phyloP scores from a whole-genome alignment of 805 yeast species.

The Hanseniaspora lachancei region DNA sequence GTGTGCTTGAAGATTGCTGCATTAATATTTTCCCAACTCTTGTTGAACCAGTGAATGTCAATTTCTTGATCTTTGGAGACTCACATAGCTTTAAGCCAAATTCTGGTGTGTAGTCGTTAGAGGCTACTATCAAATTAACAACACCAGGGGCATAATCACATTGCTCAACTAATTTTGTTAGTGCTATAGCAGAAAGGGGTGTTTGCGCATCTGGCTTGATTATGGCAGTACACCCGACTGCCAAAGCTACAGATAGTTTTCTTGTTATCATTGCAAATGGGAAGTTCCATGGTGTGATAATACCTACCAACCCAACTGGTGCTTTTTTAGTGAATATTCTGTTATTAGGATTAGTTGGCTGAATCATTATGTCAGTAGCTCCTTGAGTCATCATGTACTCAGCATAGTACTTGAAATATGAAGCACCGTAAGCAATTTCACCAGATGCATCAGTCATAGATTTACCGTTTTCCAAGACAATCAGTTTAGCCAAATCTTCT shows the following conservation, averaged over 20 bases:
- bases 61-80: slow-evolving; percentile 37
- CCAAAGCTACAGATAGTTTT: slow-evolving; percentile 51
- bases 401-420: slow-evolving; percentile 81
- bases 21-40: slow-evolving; percentile 47
- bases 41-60: slow-evolving; percentile 56
- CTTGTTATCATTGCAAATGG: slow-evolving; percentile 57
- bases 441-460: slow-evolving; percentile 41
- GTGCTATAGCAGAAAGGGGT: slow-evolving; percentile 46
- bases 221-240: slow-evolving; percentile 52
- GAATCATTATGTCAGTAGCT: slow-evolving; percentile 25
- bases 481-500: slow-evolving; percentile 44
- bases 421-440: slow-evolving; percentile 47
- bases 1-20: slow-evolving; percentile 42
- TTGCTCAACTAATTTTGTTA: slow-evolving; percentile 40
- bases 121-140: slow-evolving; percentile 36
- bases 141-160: slow-evolving; percentile 53
- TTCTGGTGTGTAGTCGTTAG: slow-evolving; percentile 39
- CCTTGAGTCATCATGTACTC: slow-evolving; percentile 40
- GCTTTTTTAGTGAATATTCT: slow-evolving; percentile 43
- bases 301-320: slow-evolving; percentile 52
- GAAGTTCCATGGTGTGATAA: slow-evolving; percentile 56
- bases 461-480: slow-evolving; percentile 52
- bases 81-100: slow-evolving; percentile 41
- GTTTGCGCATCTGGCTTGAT: slow-evolving; percentile 52
- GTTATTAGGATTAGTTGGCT: slow-evolving; percentile 38